phyloP scores from a whole-genome alignment of 352 stramenopile genomes.

The Blastocystis sp. region DNA sequence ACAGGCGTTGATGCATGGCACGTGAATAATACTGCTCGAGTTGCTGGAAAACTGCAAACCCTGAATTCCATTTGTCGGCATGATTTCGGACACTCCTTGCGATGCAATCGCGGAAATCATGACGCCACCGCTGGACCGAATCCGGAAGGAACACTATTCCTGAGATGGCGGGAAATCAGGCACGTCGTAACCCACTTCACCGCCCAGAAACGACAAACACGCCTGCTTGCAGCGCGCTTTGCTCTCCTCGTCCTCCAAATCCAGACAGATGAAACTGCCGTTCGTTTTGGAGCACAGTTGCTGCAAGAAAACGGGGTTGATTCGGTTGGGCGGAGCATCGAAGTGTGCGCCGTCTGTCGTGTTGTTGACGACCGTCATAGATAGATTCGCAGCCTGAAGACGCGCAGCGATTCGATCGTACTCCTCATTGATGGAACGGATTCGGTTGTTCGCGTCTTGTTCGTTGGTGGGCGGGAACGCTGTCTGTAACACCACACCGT shows the following conservation, averaged over 20 bases:
- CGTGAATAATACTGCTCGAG: conserved; percentile 24
- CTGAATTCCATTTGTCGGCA: conserved; percentile 9
- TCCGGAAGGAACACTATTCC: conserved; percentile 35
- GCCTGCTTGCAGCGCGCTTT: neutral
- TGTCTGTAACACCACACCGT: neutral
- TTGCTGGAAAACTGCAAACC: conserved; percentile 59
- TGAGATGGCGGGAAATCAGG: neutral
- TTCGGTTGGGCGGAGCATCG: neutral
- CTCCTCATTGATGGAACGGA: conserved; percentile 1
- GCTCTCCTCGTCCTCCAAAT: conserved; percentile 27
- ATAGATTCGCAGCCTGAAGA: neutral
- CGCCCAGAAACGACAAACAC: conserved; percentile 5
- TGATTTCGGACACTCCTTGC: neutral
- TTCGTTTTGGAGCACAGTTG: conserved; percentile 20
- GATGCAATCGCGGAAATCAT: conserved; percentile 1
- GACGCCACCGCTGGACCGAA: conserved; percentile 47
- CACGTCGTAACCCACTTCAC: conserved; percentile 49
- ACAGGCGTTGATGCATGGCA: neutral
- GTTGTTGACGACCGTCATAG: conserved; percentile 37
- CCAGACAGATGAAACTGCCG: conserved; percentile 39
- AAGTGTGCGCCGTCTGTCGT: conserved; percentile 36
- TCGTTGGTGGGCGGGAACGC: conserved; percentile 35
- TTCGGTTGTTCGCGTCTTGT: conserved; percentile 47
- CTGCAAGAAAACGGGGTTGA: conserved; percentile 30
- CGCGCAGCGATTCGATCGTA: conserved; percentile 13